phyloP scores from a whole-genome alignment of 2,329 filamentous ascomycete genomes.

The Bretziella fagacearum region DNA sequence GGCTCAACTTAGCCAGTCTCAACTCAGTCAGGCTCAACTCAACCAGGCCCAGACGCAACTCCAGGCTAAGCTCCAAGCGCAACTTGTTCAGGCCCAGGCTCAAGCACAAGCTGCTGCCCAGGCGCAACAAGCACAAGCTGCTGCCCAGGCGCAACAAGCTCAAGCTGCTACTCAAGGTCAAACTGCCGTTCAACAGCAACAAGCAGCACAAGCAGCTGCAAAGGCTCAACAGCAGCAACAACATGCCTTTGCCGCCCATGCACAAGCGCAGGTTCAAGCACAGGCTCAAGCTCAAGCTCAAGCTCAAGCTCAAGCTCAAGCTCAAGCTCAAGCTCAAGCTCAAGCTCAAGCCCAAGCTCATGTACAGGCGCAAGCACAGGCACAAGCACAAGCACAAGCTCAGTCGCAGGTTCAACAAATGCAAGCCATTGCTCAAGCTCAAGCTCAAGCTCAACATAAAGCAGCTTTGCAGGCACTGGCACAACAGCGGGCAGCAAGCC shows the following conservation, averaged over 20 bases:
- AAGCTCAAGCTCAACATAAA: conserved; percentile 14
- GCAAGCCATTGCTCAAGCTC: background rate
- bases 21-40: too few relatives aligned
- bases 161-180: conserved; percentile 20
- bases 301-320: conserved; percentile 15
- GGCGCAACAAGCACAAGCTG: conserved; percentile 19
- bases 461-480: conserved; percentile 14
- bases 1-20: too few relatives aligned
- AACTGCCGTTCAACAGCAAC: conserved; percentile 11
- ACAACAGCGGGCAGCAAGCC: conserved; percentile 14
- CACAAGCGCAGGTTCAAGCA: conserved; percentile 9
- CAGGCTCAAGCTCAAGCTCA: conserved; percentile 11
- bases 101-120: conserved; percentile 35
- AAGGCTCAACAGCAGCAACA: conserved; percentile 16
- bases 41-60: too few relatives aligned
- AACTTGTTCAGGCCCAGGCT: conserved; percentile 8
- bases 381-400: conserved; percentile 10
- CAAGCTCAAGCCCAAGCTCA: conserved; percentile 15
- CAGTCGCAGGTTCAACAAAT: conserved; percentile 8
- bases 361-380: conserved; percentile 14
- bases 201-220: conserved; percentile 18
- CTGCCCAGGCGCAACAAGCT: conserved; percentile 17
- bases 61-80: too few relatives aligned
- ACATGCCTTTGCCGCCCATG: conserved; percentile 3
- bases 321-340: conserved; percentile 7